Evolutionary conservation across 2,329 filamentous ascomycete genomes (phyloP).

Genomic region (Fusarium sp.): DNA sequence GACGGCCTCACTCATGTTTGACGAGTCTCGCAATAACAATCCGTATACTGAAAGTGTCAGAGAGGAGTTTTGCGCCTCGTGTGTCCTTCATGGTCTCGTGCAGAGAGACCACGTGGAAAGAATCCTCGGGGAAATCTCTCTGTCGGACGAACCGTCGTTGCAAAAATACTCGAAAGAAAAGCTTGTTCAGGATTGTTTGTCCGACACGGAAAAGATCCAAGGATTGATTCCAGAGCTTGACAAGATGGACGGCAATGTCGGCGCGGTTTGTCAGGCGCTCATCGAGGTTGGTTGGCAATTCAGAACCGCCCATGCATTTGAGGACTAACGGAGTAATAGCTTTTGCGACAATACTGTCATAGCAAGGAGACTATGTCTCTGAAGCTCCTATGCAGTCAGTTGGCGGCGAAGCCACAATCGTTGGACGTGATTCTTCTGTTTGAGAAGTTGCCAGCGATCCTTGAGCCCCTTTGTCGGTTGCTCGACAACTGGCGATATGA

Average conservation of each 20-base stretch:
- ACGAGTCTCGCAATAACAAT: slow-evolving; percentile 66
- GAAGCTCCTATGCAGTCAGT: slow-evolving; percentile 76
- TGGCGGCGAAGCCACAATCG: slow-evolving; percentile 77
- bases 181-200: slow-evolving; percentile 80
- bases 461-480: slow-evolving; percentile 78
- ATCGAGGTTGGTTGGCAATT: slow-evolving; percentile 71
- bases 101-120: slow-evolving; percentile 80
- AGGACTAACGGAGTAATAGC: slow-evolving; percentile 52
- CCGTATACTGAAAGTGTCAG: slow-evolving; percentile 68
- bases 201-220: slow-evolving; percentile 79
- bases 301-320: not conserved
- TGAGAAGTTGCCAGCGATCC: slow-evolving; percentile 73
- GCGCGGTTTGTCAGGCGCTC: slow-evolving; percentile 82
- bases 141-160: slow-evolving; percentile 79
- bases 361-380: slow-evolving; percentile 84
- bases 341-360: slow-evolving; percentile 74
- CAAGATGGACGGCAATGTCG: slow-evolving; percentile 90
- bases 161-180: slow-evolving; percentile 82
- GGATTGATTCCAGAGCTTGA: slow-evolving; percentile 84
- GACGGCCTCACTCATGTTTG: slow-evolving; percentile 68
- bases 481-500: slow-evolving; percentile 85
- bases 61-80: slow-evolving; percentile 87
- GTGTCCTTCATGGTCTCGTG: slow-evolving; percentile 87
- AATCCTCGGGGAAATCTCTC: slow-evolving; percentile 85
- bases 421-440: slow-evolving; percentile 83